Evolutionary conservation across 805 yeast species (phyloP).

Genomic region (Dipodascopsis uninucleata): DNA sequence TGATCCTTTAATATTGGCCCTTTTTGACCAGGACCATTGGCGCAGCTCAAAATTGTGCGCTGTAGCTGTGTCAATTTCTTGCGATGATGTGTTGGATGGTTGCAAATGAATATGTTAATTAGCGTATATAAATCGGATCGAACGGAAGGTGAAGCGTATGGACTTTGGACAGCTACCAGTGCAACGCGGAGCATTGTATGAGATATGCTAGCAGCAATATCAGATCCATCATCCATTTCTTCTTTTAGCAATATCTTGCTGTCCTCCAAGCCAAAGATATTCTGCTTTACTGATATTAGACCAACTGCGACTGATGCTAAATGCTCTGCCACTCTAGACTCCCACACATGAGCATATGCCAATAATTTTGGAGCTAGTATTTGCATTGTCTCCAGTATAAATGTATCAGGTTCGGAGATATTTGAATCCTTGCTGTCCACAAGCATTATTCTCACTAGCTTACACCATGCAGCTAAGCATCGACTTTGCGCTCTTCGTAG

Average conservation of each 20-base stretch:
- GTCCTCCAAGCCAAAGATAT: constrained; percentile 17
- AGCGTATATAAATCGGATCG: constrained; percentile 74
- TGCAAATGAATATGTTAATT: constrained; percentile 18
- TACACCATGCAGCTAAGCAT: constrained; percentile 79
- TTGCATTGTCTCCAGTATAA: constrained; percentile 75
- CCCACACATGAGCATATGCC: constrained; percentile 53
- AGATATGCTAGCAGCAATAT: constrained; percentile 48
- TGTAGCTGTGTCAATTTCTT: constrained; percentile 18
- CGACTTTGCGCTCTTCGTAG: constrained; percentile 48
- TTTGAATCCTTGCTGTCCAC: constrained; percentile 46
- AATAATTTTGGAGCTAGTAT: constrained; percentile 70
- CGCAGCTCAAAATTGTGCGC: constrained; percentile 16
- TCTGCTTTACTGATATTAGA: constrained; percentile 19
- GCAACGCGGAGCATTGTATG: constrained; percentile 71
- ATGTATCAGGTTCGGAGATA: constrained; percentile 37
- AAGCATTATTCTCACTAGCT: constrained; percentile 68
- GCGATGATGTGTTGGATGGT: constrained; percentile 14
- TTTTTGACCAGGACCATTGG: constrained; percentile 8
- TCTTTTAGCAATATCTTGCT: constrained; percentile 6
- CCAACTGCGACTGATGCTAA: constrained; percentile 23
- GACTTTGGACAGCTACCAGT: constrained; percentile 65
- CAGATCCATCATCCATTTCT: constrained; percentile 29
- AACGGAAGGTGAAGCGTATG: constrained; percentile 61
- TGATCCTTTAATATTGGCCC: not conserved
- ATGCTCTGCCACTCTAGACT: constrained; percentile 24